Evolutionary conservation across 768 basidiomycete genomes (phyloP), one percentile per base, ranked within the genome.

Genomic region (Mycena filopes): DNA sequence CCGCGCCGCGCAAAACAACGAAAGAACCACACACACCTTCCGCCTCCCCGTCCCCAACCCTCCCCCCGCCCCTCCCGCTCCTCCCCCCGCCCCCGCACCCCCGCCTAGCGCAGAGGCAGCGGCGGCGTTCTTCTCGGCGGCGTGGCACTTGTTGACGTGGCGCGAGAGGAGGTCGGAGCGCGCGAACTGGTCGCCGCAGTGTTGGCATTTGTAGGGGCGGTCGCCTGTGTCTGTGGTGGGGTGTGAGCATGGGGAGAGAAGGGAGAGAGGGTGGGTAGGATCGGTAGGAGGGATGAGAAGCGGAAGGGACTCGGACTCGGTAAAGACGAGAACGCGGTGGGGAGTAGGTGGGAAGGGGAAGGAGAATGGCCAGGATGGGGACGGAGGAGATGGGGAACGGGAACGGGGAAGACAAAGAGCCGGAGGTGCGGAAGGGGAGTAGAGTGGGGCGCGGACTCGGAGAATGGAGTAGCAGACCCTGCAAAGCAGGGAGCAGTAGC

Each of bases 111-210:
- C 33, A 38, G n/a, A n/a, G n/a, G n/a, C n/a, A n/a, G n/a, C n/a
- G n/a, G n/a, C n/a, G n/a, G n/a, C n/a, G n/a, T n/a, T n/a, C 28
- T 92, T 92, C 80, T 94, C 92, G 69, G 85, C 85, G 4, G 92
- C 86, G 74, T 95, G 94, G 71, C 94, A 95, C 71, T 95, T 95
- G 77, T 95, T 94, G 66, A 94, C 83, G 71, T 95, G 94, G 70
- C 94, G 80, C 7, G 94, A 93, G 46, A 95, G 87, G 4, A 95
- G 83, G 80, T 95, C 94, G 74, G 58, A 55, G 73, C 94, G 79
- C 2, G 94, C 94, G 73, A 95, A 95, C 78, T 94, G 93, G 80
- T 95, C 94, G 40, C 93, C 93, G 76, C 94, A 95, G 68, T 89
- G 86, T 72, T 89, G 89, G 71, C 94, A 95, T 73, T 93, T 93